These are phyloP conservation scores for Calonectria ilicicola DNA, from an alignment of 2,329 filamentous ascomycete species.

Conservation along the genomic window DNA sequence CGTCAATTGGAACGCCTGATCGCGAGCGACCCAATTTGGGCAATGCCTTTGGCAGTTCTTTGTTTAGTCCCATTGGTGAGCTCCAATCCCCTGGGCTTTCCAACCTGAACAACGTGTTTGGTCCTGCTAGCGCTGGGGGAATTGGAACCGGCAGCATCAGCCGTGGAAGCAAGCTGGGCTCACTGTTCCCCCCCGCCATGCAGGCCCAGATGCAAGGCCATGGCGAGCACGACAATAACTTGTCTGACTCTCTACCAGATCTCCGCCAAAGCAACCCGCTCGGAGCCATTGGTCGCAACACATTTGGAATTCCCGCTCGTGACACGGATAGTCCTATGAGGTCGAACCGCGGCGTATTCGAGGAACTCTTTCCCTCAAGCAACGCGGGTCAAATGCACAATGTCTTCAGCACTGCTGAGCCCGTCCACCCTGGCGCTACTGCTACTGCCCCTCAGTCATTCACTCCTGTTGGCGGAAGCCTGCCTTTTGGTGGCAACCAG, in stretches of 20 bases:
- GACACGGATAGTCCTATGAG: conserved; percentile 72
- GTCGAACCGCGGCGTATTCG: conserved; percentile 65
- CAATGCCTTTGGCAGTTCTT: conserved; percentile 79
- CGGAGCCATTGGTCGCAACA: conserved; percentile 74
- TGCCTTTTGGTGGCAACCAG: conserved; percentile 52
- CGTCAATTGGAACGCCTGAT: conserved; percentile 76
- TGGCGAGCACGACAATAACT: conserved; percentile 70
- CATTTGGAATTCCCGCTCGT: conserved; percentile 65
- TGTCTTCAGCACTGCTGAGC: conserved; percentile 53
- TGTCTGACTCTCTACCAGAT: conserved; percentile 69
- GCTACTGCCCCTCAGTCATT: conserved; percentile 50
- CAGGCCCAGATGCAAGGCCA: conserved; percentile 88
- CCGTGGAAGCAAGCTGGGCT: conserved; percentile 84
- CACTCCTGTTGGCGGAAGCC: conserved; percentile 49
- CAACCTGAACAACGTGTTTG: conserved; percentile 78
- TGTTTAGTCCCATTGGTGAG: conserved; percentile 83
- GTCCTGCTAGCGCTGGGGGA: conserved; percentile 66
- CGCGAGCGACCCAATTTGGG: conserved; percentile 69
- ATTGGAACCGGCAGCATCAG: conserved; percentile 75
- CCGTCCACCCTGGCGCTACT: conserved; percentile 48
- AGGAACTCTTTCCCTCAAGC: conserved; percentile 62
- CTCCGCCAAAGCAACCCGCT: conserved; percentile 72
- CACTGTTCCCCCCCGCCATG: conserved; percentile 88
- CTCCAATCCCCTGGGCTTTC: conserved; percentile 80
- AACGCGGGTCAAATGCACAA: conserved; percentile 48